Evolutionary conservation across 306 rosid species (phyloP), one percentile per base, ranked within the genome.

Genomic region (Dryas alaskensis): DNA sequence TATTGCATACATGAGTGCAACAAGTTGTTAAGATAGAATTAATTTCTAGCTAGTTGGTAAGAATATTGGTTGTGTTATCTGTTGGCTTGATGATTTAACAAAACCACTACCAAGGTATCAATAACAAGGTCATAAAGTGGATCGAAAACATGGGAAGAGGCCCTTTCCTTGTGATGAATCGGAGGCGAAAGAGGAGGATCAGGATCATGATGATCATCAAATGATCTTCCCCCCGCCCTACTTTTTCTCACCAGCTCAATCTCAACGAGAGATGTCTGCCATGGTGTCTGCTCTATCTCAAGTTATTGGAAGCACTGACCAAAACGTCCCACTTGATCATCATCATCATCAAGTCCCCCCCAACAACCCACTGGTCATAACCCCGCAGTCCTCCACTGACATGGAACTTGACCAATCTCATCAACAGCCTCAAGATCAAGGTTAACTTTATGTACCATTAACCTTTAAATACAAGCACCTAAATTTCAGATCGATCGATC

Each of bases 241-340:
- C 37, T 51, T 84, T 22, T 87, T 73, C 82, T 88, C 97, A 0
- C 1, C 69, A 27, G 87, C 78, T 67, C 87, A 90, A 60, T 87
- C 97, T 1, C 82, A 85, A 8, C 88, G 82, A 74, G 97, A 91
- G 69, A 88, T 79, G 89, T 77, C 94, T 0, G 86, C 81, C 22
- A 87, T 91, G 89, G 94, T 91, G 3, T 88, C 88, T 1, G 92
- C 90, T 49, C 84, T 91, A 14, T 60, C 90, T 51, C 89, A 89
- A 82, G 93, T 91, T 62, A 87, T 91, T 51, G 88, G 91, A 1
- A 89, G 80, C 74, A 53, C 79, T 37, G 3, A 51, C 31, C 78
- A 52, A 13, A 42, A 51, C 73, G 1, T 25, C 25, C 67, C 67
- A 42, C 10, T 37, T 25, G 7, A 4, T 47, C 60, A 55, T 22